Conservation (phyloP, 495 filamentous ascomycete genomes). For the Penicillium coprophilum region DNA sequence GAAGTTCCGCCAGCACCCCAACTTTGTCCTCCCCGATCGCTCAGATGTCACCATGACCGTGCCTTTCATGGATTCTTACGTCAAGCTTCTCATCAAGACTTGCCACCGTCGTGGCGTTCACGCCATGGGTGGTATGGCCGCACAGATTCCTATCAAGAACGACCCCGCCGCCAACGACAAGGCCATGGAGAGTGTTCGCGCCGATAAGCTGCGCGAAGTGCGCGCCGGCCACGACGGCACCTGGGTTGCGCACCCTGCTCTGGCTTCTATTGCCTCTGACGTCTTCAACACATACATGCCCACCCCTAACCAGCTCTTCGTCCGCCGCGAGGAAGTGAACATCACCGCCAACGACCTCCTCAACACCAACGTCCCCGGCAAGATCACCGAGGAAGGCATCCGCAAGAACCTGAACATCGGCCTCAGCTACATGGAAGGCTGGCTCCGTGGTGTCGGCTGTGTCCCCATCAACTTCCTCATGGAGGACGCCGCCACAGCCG, state of each 20-base stretch:
- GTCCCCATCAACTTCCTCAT: constrained; percentile 99
- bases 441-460: constrained; percentile 91
- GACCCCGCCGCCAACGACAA: constrained; percentile 85
- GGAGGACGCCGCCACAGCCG: constrained; percentile 97
- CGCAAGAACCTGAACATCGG: constrained; percentile 98
- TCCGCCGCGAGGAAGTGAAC: constrained; percentile 84
- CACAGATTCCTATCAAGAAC: constrained; percentile 98
- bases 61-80: constrained; percentile 98
- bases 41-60: constrained; percentile 94
- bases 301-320: constrained; percentile 93
- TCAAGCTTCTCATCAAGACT: constrained; percentile 94
- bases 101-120: constrained; percentile 95
- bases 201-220: constrained; percentile 95
- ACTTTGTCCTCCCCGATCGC: constrained; percentile 92
- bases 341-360: constrained; percentile 88
- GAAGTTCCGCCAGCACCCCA: constrained; percentile 93
- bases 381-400: constrained; percentile 93
- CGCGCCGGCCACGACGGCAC: constrained; percentile 93
- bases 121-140: constrained; percentile 99
- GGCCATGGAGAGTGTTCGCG: constrained; percentile 90
- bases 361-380: constrained; percentile 97
- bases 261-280: constrained; percentile 84
- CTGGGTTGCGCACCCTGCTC: constrained; percentile 96
- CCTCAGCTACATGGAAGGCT: constrained; percentile 97
- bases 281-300: constrained; percentile 99